phyloP scores from a whole-genome alignment of 2,329 filamentous ascomycete genomes.

The Tolypocladium capitatum region DNA sequence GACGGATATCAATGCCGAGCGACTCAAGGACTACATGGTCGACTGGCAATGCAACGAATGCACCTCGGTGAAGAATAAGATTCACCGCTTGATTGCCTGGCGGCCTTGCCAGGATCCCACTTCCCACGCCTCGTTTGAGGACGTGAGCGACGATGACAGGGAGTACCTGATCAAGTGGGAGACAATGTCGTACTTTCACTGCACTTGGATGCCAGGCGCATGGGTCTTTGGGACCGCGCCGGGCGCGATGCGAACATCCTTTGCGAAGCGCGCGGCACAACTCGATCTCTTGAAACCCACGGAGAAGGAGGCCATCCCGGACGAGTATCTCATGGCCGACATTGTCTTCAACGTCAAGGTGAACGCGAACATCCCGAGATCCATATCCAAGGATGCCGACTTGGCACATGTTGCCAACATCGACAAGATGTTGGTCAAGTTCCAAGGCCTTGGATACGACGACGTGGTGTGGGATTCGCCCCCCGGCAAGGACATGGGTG shows the following conservation, averaged over 20 bases:
- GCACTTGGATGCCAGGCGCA: constrained; percentile 73
- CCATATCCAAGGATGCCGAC: constrained; percentile 54
- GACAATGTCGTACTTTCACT: constrained; percentile 64
- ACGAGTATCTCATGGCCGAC: constrained; percentile 74
- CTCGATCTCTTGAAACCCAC: constrained; percentile 50
- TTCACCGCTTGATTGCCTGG: constrained; percentile 79
- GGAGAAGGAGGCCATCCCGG: constrained; percentile 67
- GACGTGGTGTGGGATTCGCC: constrained; percentile 83
- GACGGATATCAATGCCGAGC: constrained; percentile 27
- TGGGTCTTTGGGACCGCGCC: constrained; percentile 71
- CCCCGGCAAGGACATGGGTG: constrained; percentile 48
- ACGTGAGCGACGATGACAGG: constrained; percentile 51
- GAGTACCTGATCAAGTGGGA: constrained; percentile 92
- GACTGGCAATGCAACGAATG: constrained; percentile 78
- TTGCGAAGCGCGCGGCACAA: constrained; percentile 55
- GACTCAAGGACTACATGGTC: constrained; percentile 57
- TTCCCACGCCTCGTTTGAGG: constrained; percentile 19
- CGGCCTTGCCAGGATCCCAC: constrained; percentile 45
- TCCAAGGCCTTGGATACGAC: constrained; percentile 82
- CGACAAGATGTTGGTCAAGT: constrained; percentile 69
- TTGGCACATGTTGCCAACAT: constrained; percentile 60
- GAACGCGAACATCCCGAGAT: constrained; percentile 27
- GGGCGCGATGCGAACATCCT: constrained; percentile 55
- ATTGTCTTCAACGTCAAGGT: constrained; percentile 73
- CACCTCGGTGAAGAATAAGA: constrained; percentile 46